Conservation (phyloP, 2,329 filamentous ascomycete genomes). For the Cladosporium velox region DNA sequence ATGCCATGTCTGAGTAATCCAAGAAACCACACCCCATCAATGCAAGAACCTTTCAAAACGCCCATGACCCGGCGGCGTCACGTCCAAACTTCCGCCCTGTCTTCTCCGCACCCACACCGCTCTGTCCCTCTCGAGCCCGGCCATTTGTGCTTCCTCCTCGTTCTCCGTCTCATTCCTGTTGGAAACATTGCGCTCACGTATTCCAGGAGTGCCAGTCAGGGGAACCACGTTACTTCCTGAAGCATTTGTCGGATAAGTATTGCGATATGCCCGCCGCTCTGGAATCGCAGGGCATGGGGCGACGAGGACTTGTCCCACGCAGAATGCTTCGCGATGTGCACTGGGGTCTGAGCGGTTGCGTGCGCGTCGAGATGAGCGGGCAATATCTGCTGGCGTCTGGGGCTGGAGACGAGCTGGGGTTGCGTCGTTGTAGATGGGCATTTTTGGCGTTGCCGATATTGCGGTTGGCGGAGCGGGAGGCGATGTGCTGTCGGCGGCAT, state of each 20-base stretch:
- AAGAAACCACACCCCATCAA: conserved; percentile 4
- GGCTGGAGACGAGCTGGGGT: conserved; percentile 33
- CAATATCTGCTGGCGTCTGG: conserved; percentile 38
- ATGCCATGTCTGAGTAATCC: not conserved
- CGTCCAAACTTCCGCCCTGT: conserved; percentile 30
- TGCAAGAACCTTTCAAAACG: conserved; percentile 35
- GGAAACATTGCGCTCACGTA: not conserved
- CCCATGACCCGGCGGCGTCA: conserved; percentile 36
- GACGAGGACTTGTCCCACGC: not conserved
- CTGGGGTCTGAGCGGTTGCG: conserved; percentile 26
- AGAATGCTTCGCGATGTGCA: conserved; percentile 14
- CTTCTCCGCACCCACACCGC: conserved; percentile 27
- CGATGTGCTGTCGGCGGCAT: not conserved
- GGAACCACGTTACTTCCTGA: conserved; percentile 6
- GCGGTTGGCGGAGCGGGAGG: conserved; percentile 17
- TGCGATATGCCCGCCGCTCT: conserved; percentile 21
- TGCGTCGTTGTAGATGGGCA: conserved; percentile 38
- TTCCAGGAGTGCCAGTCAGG: conserved; percentile 10
- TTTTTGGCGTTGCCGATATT: conserved; percentile 24
- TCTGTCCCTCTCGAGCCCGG: conserved; percentile 31
- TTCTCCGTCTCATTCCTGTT: conserved; percentile 26
- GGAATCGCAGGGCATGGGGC: conserved; percentile 18
- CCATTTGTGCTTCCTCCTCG: conserved; percentile 28
- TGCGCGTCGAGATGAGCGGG: conserved; percentile 21
- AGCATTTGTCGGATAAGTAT: conserved; percentile 23